Percentiles rank a stretch among this genome's conserved stretches.
phyloP scores from a whole-genome alignment of 2,329 filamentous ascomycete species.

The Exophiala sideris region DNA sequence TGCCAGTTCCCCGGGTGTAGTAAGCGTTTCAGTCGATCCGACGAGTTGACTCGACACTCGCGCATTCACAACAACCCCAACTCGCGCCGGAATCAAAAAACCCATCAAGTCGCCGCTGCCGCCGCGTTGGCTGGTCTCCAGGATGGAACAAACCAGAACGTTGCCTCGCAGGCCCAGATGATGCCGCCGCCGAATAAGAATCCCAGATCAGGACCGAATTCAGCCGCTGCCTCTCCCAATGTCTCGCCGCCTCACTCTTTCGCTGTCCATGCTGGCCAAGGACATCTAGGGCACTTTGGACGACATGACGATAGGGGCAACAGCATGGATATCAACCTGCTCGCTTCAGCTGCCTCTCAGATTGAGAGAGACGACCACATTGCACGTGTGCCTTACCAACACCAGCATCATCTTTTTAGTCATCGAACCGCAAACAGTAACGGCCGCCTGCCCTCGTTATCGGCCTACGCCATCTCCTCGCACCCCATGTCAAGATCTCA shows the following conservation, averaged over 20 bases:
- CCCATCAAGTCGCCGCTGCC: conserved; percentile 58
- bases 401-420: conserved; percentile 46
- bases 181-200: conserved; percentile 71
- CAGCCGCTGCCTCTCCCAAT: conserved; percentile 85
- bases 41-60: conserved; percentile 94
- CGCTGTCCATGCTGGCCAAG: conserved; percentile 45
- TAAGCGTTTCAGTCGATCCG: conserved; percentile 93
- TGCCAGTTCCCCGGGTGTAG: conserved; percentile 95
- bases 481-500: conserved; percentile 83
- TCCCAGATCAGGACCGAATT: conserved; percentile 83
- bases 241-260: conserved; percentile 92
- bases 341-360: conserved; percentile 67
- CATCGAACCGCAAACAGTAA: conserved; percentile 47
- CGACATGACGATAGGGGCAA: conserved; percentile 48
- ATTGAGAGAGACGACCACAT: conserved; percentile 60
- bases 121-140: conserved; percentile 54
- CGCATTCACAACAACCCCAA: conserved; percentile 99
- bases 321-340: conserved; percentile 62
- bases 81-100: conserved; percentile 88
- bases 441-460: conserved; percentile 69
- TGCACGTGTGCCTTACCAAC: conserved; percentile 40
- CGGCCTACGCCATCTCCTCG: conserved; percentile 63
- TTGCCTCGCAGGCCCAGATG: conserved; percentile 56
- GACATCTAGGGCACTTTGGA: conserved; percentile 52
- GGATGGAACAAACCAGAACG: conserved; percentile 45